These are phyloP conservation scores for Auricularia auricula-judae DNA, from an alignment of 768 basidiomycete genomes.

Conservation along the genomic window DNA sequence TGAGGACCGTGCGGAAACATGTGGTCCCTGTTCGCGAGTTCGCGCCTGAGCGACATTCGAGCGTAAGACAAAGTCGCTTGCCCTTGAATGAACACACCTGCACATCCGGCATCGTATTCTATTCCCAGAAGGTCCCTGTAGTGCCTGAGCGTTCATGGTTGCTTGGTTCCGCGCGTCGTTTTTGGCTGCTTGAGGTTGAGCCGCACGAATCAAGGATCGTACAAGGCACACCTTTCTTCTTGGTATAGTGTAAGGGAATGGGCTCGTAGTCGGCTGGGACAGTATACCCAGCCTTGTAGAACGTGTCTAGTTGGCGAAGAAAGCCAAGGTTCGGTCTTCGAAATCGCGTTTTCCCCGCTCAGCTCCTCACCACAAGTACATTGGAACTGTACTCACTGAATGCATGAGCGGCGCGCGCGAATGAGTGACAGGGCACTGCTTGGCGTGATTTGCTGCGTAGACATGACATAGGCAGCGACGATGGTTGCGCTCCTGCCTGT, in stretches of 20 bases:
- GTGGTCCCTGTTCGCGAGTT: constrained; percentile 80
- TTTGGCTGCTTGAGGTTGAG: constrained; percentile 49
- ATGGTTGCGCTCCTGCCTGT: constrained; percentile 76
- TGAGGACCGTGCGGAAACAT: constrained; percentile 79
- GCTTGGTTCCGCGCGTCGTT: constrained; percentile 21
- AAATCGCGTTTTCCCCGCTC: too few species aligned
- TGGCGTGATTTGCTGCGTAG: constrained; percentile 44
- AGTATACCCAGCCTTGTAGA: constrained; percentile 58
- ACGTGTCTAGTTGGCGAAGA: constrained; percentile 67
- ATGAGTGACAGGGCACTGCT: constrained; percentile 61
- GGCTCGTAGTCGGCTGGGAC: constrained; percentile 39
- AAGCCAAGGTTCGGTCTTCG: constrained; percentile 78
- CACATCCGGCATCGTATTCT: constrained; percentile 91
- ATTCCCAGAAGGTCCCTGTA: constrained; percentile 26
- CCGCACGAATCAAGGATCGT: not conserved
- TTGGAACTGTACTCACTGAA: constrained; percentile 43
- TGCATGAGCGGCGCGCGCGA: constrained; percentile 49
- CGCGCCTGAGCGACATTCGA: constrained; percentile 37
- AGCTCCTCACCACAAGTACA: not conserved
- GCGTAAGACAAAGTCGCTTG: not conserved
- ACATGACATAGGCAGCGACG: constrained; percentile 84
- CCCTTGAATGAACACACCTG: constrained; percentile 33
- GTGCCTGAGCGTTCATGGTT: too few species aligned
- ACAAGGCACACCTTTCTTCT: constrained; percentile 24
- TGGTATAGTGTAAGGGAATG: constrained; percentile 57